Base-by-base conservation (phyloP, 495 filamentous ascomycete genomes). In the Usnea hakonensis region DNA sequence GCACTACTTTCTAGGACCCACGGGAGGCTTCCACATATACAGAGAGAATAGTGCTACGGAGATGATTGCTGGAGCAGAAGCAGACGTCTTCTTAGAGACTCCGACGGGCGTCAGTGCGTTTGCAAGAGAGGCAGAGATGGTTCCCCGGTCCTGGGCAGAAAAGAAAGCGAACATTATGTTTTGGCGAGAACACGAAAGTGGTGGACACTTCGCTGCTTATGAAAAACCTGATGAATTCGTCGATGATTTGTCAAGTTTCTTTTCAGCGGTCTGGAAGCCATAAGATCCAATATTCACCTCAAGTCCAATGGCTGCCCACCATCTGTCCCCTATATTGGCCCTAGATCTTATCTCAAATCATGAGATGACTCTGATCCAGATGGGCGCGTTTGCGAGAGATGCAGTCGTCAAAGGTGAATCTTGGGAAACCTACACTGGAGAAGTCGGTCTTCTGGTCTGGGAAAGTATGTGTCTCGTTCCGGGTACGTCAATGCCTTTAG, bases 131-230 rank as follows among this genome's bases (percentile, higher is more conserved):
- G 59, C 67, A 62, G 61, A 38, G 63, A 62, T 70, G 63, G 41
- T 62, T 32, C 67, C 70, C 5, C 60, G 67, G 13, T 62, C 63
- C 17, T 72, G 69, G 70, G 68, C 68, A 4, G 44, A 61, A 50
- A 66, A 61, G 40, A 61, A 55, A 13, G 67, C 67, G 7, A 72
- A 72, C 48, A 60, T 73, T 28, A 60, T 72, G 43, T 73, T 63
- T 32, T 71, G 73, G 65, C 63, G 60, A 6, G 65, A 68, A 30
- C 69, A 77, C 62, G 65, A 67, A 38, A 57, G 58, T 16, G 73
- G 74, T 32, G 74, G 73, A n/a, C 74, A 77, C 60, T 77, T 77
- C 55, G 72, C 74, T 16, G 70, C 73, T 11, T 70, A 65, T 54
- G 74, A 75, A 63, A 61, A 64, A 41, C 73, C 74, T 33, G 66